A percentile compares a stretch with the other conserved stretches of the same genome.
Evolutionary conservation across 1,139 yeast species (phyloP).

Genomic region (Yarrowia galli): DNA sequence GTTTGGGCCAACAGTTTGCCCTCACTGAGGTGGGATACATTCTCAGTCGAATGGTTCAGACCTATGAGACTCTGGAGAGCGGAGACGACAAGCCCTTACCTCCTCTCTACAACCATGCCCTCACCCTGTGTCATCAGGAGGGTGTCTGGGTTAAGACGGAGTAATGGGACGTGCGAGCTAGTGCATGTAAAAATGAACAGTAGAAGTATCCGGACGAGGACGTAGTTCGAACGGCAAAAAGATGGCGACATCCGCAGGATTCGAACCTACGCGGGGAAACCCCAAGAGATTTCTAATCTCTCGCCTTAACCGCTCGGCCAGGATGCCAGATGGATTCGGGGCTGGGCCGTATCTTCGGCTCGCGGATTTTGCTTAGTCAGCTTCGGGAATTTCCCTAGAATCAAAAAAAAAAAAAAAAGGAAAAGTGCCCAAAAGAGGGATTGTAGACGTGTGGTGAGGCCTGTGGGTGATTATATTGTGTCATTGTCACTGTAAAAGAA

Average conservation of each 20-base stretch:
- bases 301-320: conserved; percentile 36
- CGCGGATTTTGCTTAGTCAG: not conserved
- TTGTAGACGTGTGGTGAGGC: too few relatives aligned
- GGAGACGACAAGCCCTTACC: conserved; percentile 11
- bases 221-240: not conserved
- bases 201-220: too few relatives aligned
- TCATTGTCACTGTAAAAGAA: too few relatives aligned
- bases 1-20: conserved; percentile 67
- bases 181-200: too few relatives aligned
- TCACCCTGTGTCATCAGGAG: conserved; percentile 18
- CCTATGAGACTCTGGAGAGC: conserved; percentile 38
- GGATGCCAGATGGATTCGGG: conserved; percentile 4
- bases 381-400: too few relatives aligned
- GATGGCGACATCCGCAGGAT: conserved; percentile 35
- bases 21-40: conserved; percentile 63
- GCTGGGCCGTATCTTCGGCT: not conserved
- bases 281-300: conserved; percentile 35
- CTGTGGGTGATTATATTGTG: too few relatives aligned
- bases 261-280: conserved; percentile 36
- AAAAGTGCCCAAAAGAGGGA: too few relatives aligned
- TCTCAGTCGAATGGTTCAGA: conserved; percentile 55
- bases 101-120: conserved; percentile 3
- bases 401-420: too few relatives aligned
- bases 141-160: conserved; percentile 13
- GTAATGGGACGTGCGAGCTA: too few relatives aligned